Evolutionary conservation across 192 early-diverging fungal species (phyloP), one percentile per base, ranked within the genome.

Genomic region (Rhizophagus sp.): DNA sequence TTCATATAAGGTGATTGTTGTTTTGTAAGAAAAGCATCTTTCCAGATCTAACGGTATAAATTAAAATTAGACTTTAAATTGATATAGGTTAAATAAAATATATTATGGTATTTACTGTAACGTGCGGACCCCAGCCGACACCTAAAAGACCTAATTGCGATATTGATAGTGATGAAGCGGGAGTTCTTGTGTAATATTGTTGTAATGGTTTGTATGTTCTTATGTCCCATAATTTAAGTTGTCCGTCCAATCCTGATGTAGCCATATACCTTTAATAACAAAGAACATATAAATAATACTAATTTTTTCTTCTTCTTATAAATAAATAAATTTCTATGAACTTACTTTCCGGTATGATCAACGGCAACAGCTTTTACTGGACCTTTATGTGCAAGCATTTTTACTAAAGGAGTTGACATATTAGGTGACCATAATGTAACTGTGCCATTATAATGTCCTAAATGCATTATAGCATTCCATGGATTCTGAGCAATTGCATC

Each of bases 351-450:
- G 13, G 85, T 84, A 61, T 85, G 88, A 81, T 96, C 97, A 57
- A 97, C 89, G 5, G 97, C 96, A 76, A 99, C 78, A 0, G 95
- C 89, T 69, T 93, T 90, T 3, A 97, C 91, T 3, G 96, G 94
- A 17, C 95, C 95, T 66, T 88, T 87, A 83, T 99, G 97, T 81
- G 94, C 95, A n/a, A 95, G 87, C 91, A 99, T 95, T 83, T 97
- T 97, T 47, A 96, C 97, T 47, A 99, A 83, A 47, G 97, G 96
- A 73, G 89, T 85, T 4, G 89, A 80, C 89, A 94, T 92, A 41
- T 89, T 92, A 4, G 97, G 97, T 62, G 94, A 86, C 97, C 97
- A 99, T 81, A 99, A 73, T 1, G 95, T 94, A 1, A 99, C 97
- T 0, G 92, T 94, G 11, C 80, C 92, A 84, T 97, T 97, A 36